Base-by-base conservation (phyloP, 345 rosid species). In the Sonneratia alba region DNA sequence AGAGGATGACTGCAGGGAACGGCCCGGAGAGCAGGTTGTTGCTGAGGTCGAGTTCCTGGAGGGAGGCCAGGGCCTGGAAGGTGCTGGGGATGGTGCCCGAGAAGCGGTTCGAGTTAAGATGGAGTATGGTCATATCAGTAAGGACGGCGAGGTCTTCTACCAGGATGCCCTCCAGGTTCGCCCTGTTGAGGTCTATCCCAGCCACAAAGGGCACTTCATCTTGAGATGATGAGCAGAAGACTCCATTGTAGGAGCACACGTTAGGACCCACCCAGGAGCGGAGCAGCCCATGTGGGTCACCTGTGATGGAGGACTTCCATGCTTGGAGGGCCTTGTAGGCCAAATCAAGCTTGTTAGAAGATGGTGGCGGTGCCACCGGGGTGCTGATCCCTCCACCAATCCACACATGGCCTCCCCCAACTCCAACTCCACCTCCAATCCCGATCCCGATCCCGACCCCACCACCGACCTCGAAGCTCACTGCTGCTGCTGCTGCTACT, bases 81-180 rank as follows among this genome's bases (percentile, higher is more conserved):
- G 86, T 74, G 56, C 76, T 80, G 32, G 98, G 98, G 27, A 94
- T 56, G 16, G 86, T 77, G 63, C 95, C 96, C 0, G 85, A 81
- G 80, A 94, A 87, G 74, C 91, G 87, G 85, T 94, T 94, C 77
- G 87, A 87, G 83, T 94, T 94, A 72, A 94, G 89, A 70, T 94
- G 98, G 45, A 94, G 83, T 6, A 94, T 82, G 45, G 83, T 79
- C 79, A 94, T 70, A 70, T 88, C 92, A 1, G 89, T 47, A 40
- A 94, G 90, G 18, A 69, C 59, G 70, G 91, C 85, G 11, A 94
- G 87, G 74, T 91, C 97, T 22, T 77, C 73, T 14, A 86, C 96
- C 19, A 94, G 80, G 71, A 24, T 77, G 63, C 98, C 98, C 70
- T 73, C 87, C 3, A 94, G 93, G 80, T 91, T 87, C 71, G 89